Base-by-base conservation (phyloP, 108 stramenopile genomes). In the Asterionellopsis glacialis region DNA sequence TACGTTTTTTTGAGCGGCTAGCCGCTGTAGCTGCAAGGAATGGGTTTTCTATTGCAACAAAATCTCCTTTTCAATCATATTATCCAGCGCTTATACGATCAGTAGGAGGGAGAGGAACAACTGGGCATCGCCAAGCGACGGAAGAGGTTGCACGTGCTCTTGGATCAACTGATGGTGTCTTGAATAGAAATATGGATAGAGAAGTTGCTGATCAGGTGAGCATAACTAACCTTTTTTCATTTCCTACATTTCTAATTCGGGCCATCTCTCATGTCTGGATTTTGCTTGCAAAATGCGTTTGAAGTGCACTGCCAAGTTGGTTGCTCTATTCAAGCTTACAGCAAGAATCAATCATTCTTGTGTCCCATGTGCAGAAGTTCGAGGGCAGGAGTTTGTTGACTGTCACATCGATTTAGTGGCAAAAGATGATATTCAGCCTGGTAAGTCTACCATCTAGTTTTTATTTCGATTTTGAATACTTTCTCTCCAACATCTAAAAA, bases 371-470 rank as follows among this genome's bases (percentile, higher is more conserved):
- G 80, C 75, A 21, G 65, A 73, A 53, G 54, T 73, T 9, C 45
- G 48, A 39, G 55, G 70, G 40, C 74, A 76, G 53, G 74, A 73
- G 41, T 85, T 71, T 57, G 58, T 76, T 9, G 84, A 81, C 57
- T 59, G 53, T 23, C 67, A 68, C 59, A 68, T 85, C 12, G 84
- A 85, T 70, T 12, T 85, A 14, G 73, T 81, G 1, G 80, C 84
- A 0, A 50, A 26, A 41, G 39, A 67, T 11, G 72, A 76, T 25
- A 70, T 85, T 6, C 24, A 51, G 13, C 14, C 16, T 1, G 84
- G 84, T n/a, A 74, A 85, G 57, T 33, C 5, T 33, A 33, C 7
- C 7, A 33, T 33, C 33, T 33, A 33, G 5, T 2, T n/a, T 33
- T 33, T 33, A 33, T 2, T 33, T 33, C 5, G 33, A 2, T 33